Evolutionary conservation across 2,329 filamentous ascomycete species (phyloP).

Genomic region (Colletotrichum tabaci): DNA sequence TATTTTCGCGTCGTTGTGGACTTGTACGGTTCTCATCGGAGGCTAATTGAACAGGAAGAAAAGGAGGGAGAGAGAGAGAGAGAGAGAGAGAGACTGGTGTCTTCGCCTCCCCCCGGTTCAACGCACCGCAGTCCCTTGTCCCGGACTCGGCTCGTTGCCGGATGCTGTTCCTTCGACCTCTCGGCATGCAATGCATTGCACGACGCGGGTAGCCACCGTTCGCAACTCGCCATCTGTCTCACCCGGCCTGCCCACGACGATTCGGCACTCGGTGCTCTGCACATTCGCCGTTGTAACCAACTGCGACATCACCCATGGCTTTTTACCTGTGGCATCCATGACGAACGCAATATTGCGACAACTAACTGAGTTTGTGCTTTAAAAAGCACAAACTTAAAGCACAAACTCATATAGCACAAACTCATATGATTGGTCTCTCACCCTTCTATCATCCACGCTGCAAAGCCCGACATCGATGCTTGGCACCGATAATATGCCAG

Average conservation of each 20-base stretch:
- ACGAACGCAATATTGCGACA: slow-evolving; percentile 6
- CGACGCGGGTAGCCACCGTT: neutral
- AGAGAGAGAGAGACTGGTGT: no score
- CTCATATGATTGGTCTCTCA: slow-evolving; percentile 5
- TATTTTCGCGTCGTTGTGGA: slow-evolving; percentile 1
- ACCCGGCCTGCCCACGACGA: neutral
- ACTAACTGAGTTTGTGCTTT: slow-evolving; percentile 22
- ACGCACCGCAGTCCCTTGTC: neutral
- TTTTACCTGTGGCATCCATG: slow-evolving; percentile 22
- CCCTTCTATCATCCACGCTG: slow-evolving; percentile 5
- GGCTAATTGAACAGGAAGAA: neutral
- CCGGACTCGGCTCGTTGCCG: neutral
- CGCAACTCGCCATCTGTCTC: slow-evolving; percentile 13
- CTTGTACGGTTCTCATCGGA: neutral
- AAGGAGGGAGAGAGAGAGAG: no score
- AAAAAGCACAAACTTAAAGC: neutral
- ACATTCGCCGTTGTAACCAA: slow-evolving; percentile 8
- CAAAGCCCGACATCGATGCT: slow-evolving; percentile 11
- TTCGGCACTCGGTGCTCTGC: slow-evolving; percentile 14
- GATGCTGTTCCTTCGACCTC: neutral
- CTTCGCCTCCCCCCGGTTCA: neutral
- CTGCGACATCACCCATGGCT: slow-evolving; percentile 12
- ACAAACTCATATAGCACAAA: neutral
- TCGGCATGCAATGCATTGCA: neutral
- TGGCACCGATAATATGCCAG: slow-evolving; percentile 30